phyloP scores from a whole-genome alignment of 129 eudicot species.

The Dittrichia graveolens region DNA sequence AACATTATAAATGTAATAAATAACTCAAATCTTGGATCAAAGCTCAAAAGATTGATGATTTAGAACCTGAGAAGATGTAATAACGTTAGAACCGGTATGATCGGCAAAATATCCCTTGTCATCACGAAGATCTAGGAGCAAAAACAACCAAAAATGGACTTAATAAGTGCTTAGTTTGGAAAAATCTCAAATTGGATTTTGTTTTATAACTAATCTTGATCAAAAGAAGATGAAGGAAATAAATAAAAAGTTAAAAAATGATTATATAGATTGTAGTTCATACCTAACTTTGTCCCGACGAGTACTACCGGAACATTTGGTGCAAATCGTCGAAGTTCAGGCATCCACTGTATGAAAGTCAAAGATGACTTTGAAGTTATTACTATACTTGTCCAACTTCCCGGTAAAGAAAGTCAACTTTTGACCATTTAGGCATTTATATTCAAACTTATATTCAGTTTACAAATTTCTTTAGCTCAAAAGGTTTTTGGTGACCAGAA shows the following conservation, averaged over 20 bases:
- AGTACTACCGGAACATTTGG: conserved; percentile 97
- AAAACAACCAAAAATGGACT: background rate
- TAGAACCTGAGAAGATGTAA: conserved; percentile 77
- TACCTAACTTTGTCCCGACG: conserved; percentile 95
- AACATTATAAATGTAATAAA: background rate
- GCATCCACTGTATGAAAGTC: conserved; percentile 81
- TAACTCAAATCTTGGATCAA: background rate
- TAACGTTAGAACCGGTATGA: conserved; percentile 66
- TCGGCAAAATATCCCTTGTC: conserved; percentile 75
- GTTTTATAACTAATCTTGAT: background rate
- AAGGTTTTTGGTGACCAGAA: too few relatives aligned
- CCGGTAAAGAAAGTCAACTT: conserved; percentile 14
- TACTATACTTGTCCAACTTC: background rate
- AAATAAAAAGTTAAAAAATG: background rate
- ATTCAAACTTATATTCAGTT: background rate
- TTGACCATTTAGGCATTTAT: conserved; percentile 20
- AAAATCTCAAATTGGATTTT: background rate
- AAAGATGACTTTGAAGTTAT: conserved; percentile 25
- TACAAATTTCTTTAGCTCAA: background rate
- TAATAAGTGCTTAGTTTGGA: background rate
- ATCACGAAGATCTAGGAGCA: conserved; percentile 67
- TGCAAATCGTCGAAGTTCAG: conserved; percentile 94
- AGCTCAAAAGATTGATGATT: conserved; percentile 1
- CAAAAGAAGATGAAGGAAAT: background rate
- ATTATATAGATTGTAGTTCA: background rate